phyloP scores from a whole-genome alignment of 306 rosid genomes.

The Luffa aegyptiaca region DNA sequence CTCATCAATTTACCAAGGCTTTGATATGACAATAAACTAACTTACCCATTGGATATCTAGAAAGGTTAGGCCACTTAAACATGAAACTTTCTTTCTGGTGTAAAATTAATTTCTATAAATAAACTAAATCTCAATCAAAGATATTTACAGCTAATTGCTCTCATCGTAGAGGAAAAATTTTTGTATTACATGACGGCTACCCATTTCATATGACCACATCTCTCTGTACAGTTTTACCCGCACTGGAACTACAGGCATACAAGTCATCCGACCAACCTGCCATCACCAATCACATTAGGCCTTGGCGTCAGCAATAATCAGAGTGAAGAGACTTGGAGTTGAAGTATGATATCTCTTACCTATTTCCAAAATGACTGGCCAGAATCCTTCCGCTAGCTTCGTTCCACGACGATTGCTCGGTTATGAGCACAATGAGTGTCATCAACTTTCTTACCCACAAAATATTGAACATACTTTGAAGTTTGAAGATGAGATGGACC shows the following conservation, averaged over 20 bases:
- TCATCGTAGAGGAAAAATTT: constrained; percentile 1
- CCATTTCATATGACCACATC: constrained; percentile 4
- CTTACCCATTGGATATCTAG: not conserved
- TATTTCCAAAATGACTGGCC: constrained; percentile 1
- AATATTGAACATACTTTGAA: not conserved
- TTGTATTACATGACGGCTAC: constrained; percentile 6
- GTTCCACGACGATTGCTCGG: not conserved
- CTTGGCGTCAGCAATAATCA: not conserved
- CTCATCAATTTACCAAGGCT: not conserved
- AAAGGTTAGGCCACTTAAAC: not conserved
- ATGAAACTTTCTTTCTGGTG: constrained; percentile 19
- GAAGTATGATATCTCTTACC: not conserved
- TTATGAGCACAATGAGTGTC: constrained; percentile 1
- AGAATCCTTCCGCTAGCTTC: not conserved
- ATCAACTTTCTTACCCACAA: constrained; percentile 8
- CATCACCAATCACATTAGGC: not conserved
- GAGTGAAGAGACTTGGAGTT: not conserved
- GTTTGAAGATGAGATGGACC: constrained; percentile 13
- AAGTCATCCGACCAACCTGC: constrained; percentile 9
- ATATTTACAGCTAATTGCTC: constrained; percentile 12
- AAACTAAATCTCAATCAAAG: constrained; percentile 10
- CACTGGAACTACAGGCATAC: constrained; percentile 1
- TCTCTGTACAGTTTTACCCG: constrained; percentile 12
- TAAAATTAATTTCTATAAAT: constrained; percentile 12
- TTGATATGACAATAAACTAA: not conserved